Evolutionary conservation across 108 stramenopile genomes (phyloP), one percentile per base, ranked within the genome.

Genomic region (Cyclostephanos invisitatus): DNA sequence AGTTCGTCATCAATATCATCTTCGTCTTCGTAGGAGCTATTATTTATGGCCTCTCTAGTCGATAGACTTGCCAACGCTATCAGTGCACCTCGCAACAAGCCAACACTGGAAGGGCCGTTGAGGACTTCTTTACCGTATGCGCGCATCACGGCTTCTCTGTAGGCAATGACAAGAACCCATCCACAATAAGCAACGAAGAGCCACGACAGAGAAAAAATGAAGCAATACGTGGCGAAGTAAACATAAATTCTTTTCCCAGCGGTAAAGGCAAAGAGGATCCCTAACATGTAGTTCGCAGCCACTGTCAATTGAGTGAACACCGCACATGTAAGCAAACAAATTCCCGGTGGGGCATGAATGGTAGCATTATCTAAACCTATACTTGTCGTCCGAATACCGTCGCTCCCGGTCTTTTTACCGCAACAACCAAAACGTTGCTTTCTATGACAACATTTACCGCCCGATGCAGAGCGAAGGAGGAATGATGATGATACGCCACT

Each of bases 161-260:
- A 80, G 14, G 67, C 67, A 40, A 47, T 48, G 10, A 80, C 38
- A 2, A 80, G 40, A 38, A 68, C 40, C 68, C 72, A 80, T 11
- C 72, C 72, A 55, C 49, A 50, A 58, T 63, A 59, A 20, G 72
- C 68, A 10, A 51, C 51, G 12, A 69, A 20, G 36, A 80, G 42
- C 78, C 78, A 80, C 0, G 73, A 25, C 14, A 80, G 56, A 18
- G 78, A 64, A 80, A 80, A 80, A n/a, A 64, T 73, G 56, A 44
- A 64, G 53, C 78, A 80, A 44, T 80, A 80, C 0, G 78, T 69
- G 14, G 68, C 78, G 51, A 80, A 80, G 40, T 73, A 73, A 25
- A 73, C 66, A 63, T 80, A 80, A 2, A 80, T 35, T 38, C 55
- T 44, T 27, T 61, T 64, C 0, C 78, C 78, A 14, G 78, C 78